Evolutionary conservation across 1,284 basidiomycete genomes (phyloP), one percentile per base, ranked within the genome.

Genomic region (Pholiota adiposa): DNA sequence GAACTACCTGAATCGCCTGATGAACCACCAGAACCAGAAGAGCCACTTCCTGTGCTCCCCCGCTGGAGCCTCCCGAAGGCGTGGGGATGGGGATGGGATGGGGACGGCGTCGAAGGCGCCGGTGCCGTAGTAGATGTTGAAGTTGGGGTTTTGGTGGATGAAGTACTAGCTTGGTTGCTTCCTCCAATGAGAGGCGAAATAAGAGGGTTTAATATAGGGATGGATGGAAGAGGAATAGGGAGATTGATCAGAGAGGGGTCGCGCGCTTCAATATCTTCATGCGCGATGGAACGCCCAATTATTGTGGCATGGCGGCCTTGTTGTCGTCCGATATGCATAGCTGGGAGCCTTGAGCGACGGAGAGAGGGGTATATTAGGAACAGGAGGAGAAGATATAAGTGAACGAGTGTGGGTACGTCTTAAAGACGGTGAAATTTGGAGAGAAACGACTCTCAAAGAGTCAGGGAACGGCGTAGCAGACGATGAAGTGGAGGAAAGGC

Each of bases 181-280:
- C 71, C 71, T 29, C 69, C 72, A 56, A 83, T 56, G 14, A 84
- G 18, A 27, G 77, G 67, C 7, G 65, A 70, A 19, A 77, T 51
- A 2, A 83, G 12, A 2, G 77, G 75, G 29, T 68, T 70, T 34
- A 83, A 65, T 19, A 85, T 53, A 1, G 83, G 79, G 33, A 82
- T 70, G 9, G 77, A 75, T 16, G 79, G 79, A 33, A 81, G 51
- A 12, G 75, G 69, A 33, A 79, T 60, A 31, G 80, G 75, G 1
- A 81, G 63, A 48, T 75, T 73, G 44, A 80, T 70, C 60, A 80
- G 76, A 6, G 73, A 65, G 25, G 79, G 79, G 19, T 74, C 72
- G 59, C 80, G 79, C 58, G 69, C 70, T 14, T 75, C 65, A 34
- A 79, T 69, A 34, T 57, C 33, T 27, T 41, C 59, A 52, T 61